A percentile compares a stretch with the other conserved stretches of the same genome.
These are phyloP conservation scores for Blastobotrys robertii DNA, from an alignment of 805 yeast genomes.

Conservation along the genomic window DNA sequence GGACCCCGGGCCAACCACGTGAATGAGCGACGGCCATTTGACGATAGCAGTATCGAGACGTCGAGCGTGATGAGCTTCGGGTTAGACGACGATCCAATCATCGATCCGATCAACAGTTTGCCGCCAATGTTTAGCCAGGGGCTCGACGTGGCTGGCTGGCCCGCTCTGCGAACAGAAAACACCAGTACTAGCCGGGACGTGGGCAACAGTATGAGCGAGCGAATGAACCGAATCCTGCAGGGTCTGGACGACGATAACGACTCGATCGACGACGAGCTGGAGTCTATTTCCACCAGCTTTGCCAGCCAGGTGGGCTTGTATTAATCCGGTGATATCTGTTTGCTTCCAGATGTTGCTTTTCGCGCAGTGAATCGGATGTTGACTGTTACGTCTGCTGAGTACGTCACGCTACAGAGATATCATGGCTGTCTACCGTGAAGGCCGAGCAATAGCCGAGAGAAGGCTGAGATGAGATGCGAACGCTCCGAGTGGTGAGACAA, in stretches of 20 bases:
- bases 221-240: constrained; percentile 13
- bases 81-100: constrained; percentile 6
- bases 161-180: constrained; percentile 1
- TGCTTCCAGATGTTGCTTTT: too few species aligned
- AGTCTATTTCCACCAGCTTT: constrained; percentile 15
- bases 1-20: constrained; percentile 9
- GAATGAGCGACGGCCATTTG: constrained; percentile 4
- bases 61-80: constrained; percentile 5
- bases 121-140: constrained; percentile 9
- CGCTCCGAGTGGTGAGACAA: too few species aligned
- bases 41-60: constrained; percentile 1
- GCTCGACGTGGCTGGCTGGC: constrained; percentile 5
- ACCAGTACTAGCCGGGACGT: constrained; percentile 4
- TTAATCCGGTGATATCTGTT: constrained; percentile 1
- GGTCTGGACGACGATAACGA: constrained; percentile 20
- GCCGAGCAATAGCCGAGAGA: too few species aligned
- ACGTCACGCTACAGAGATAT: too few species aligned
- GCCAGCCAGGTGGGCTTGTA: constrained; percentile 18
- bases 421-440: too few species aligned
- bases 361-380: too few species aligned
- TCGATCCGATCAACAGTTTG: constrained; percentile 9
- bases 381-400: too few species aligned
- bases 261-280: constrained; percentile 21
- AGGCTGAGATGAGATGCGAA: too few species aligned
- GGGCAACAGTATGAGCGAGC: constrained; percentile 17